phyloP scores from a whole-genome alignment of 495 filamentous ascomycete species.

The Penicillium lagena region DNA sequence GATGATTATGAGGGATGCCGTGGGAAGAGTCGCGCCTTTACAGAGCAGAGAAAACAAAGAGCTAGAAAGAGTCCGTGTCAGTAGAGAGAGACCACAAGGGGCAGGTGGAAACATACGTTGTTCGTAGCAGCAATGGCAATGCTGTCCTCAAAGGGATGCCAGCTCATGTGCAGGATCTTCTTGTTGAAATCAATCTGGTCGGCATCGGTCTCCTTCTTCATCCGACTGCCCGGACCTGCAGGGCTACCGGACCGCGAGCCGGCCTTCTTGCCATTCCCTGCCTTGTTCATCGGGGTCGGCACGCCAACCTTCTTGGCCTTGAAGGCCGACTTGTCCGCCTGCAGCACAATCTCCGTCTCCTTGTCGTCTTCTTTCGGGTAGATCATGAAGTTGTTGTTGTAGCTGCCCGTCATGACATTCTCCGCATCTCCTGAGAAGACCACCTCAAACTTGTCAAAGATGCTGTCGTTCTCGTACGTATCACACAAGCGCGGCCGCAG shows the following conservation, averaged over 20 bases:
- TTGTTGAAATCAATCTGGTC: slow-evolving; percentile 99
- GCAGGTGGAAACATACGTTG: slow-evolving; percentile 63
- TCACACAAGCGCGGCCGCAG: slow-evolving; percentile 91
- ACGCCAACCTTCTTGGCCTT: slow-evolving; percentile 99
- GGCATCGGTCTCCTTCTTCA: slow-evolving; percentile 98
- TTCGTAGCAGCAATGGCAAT: slow-evolving; percentile 99
- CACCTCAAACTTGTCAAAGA: slow-evolving; percentile 99
- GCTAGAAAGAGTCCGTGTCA: slow-evolving; percentile 36
- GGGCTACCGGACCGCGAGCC: slow-evolving; percentile 85
- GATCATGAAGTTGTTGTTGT: slow-evolving; percentile 99
- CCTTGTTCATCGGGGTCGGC: slow-evolving; percentile 92
- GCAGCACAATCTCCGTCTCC: slow-evolving; percentile 94
- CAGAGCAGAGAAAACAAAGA: slow-evolving; percentile 98
- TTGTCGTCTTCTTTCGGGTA: slow-evolving; percentile 93
- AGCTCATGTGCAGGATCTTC: slow-evolving; percentile 99
- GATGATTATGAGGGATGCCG: slow-evolving; percentile 11
- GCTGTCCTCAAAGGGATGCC: slow-evolving; percentile 99
- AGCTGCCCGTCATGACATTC: slow-evolving; percentile 99
- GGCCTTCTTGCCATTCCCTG: slow-evolving; percentile 69
- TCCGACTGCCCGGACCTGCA: slow-evolving; percentile 82
- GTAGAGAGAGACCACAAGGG: neutral
- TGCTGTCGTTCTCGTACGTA: slow-evolving; percentile 98
- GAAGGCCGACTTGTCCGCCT: slow-evolving; percentile 98
- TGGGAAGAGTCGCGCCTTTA: slow-evolving; percentile 36
- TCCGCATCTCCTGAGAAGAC: slow-evolving; percentile 97